Percentiles rank a stretch among this genome's conserved stretches.
Evolutionary conservation across 768 basidiomycete genomes (phyloP).

Genomic region (Mycena polygramma): DNA sequence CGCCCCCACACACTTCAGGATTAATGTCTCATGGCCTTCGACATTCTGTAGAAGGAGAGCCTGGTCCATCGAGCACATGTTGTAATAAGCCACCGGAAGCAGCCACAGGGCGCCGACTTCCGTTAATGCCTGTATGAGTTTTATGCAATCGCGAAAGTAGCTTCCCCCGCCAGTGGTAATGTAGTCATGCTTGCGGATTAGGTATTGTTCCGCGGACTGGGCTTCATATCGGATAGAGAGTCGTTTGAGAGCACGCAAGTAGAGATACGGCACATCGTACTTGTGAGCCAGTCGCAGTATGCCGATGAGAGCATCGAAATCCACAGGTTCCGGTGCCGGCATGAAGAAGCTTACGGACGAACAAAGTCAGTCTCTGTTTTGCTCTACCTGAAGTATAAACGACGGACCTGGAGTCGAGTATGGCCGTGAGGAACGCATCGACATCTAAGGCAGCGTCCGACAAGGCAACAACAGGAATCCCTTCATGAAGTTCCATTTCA

Average conservation of each 20-base stretch:
- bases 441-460: not conserved
- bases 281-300: not conserved
- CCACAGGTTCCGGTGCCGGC: not conserved
- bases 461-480: not conserved
- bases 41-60: no score
- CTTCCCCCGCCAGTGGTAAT: not conserved
- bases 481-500: not conserved
- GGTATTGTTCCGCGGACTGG: not conserved
- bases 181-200: not conserved
- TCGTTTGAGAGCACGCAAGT: not conserved
- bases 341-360: not conserved
- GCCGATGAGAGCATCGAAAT: not conserved
- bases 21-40: no score
- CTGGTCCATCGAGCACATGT: no score
- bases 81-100: not conserved
- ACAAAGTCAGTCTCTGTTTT: no score
- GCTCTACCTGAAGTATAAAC: no score
- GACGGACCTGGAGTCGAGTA: slow-evolving; percentile 3
- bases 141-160: not conserved
- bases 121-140: not conserved
- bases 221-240: not conserved
- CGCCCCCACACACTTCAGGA: no score
- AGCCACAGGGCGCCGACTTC: slow-evolving; percentile 1
- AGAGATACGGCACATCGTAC: not conserved
- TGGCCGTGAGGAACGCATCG: not conserved